A percentile compares a stretch with the other conserved stretches of the same genome.
Evolutionary conservation across 805 yeast genomes (phyloP).

Genomic region (Wickerhamiella australiensis): DNA sequence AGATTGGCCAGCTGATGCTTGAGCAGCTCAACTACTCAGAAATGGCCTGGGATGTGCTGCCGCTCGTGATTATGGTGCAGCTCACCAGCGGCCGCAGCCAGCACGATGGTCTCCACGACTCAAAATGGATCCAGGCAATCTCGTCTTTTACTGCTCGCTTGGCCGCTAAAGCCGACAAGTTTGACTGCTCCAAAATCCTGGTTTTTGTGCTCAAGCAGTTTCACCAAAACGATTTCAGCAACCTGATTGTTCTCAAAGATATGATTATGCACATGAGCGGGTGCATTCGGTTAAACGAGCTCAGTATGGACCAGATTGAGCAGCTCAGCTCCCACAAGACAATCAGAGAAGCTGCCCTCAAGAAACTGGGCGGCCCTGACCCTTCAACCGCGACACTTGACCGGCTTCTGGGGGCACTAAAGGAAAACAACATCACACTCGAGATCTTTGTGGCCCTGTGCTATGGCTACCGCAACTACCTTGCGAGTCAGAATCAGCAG

Average conservation of each 20-base stretch:
- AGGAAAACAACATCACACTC: slow-evolving; percentile 33
- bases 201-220: slow-evolving; percentile 50
- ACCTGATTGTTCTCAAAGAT: slow-evolving; percentile 46
- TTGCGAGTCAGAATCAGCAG: slow-evolving; percentile 17
- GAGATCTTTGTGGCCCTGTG: slow-evolving; percentile 59
- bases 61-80: slow-evolving; percentile 58
- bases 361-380: neutral
- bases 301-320: slow-evolving; percentile 49
- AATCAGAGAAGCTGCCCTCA: slow-evolving; percentile 35
- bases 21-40: slow-evolving; percentile 63
- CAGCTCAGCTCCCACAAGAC: slow-evolving; percentile 38
- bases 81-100: slow-evolving; percentile 56
- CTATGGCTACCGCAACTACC: slow-evolving; percentile 28
- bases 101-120: slow-evolving; percentile 67
- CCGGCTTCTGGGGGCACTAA: slow-evolving; percentile 38
- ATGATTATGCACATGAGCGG: slow-evolving; percentile 60
- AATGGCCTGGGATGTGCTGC: slow-evolving; percentile 76
- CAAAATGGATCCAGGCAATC: slow-evolving; percentile 74
- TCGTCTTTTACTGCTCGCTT: slow-evolving; percentile 68
- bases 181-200: slow-evolving; percentile 54
- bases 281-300: slow-evolving; percentile 49
- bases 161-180: slow-evolving; percentile 40
- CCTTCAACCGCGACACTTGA: neutral
- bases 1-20: slow-evolving; percentile 64
- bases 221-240: slow-evolving; percentile 45